Evolutionary conservation across 2,329 filamentous ascomycete genomes (phyloP), one percentile per base, ranked within the genome.

Genomic region (Arthrinium phaeospermum): DNA sequence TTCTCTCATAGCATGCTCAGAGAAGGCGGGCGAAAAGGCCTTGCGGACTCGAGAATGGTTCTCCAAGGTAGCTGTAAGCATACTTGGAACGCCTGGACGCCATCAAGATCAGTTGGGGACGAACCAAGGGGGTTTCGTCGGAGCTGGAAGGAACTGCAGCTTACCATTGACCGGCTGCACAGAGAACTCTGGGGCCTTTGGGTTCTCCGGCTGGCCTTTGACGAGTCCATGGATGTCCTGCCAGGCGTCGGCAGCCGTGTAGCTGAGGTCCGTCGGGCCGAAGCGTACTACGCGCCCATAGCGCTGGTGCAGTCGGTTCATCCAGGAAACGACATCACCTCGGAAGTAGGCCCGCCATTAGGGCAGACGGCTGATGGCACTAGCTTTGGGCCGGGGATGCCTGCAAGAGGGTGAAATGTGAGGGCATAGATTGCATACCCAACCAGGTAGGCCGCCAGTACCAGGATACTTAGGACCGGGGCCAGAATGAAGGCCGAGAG

Each of bases 361-460:
- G 1, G 76, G 77, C 4, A 78, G 71, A 13, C 77, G 77, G 27
- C 37, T 77, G 16, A 77, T 70, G 0, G 75, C 77, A 14, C 73
- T 7, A 76, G 37, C 67, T 61, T 73, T 0, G 76, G 76, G 0
- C 77, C 77, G 0, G 78, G 78, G 12, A 75, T 70, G 16, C 61
- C 67, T 13, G 74, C 73, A 22, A 80, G 74, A 5, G 78, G 78
- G 45, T 79, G 76, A 1, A 78, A 69, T 10, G 73, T 77, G 2
- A 79, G 22, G 22, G 67, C 72, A 49, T 79, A 78, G 24, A 79
- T 72, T 19, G 69, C 68, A 57, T 61, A 71, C 30, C 51, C 69
- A 1, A 71, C 41, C 2, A 73, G 22, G 4, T 75, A 75, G 7
- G 68, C 5, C 14, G 49, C 3, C 22, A 57, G 44, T 37, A 71